Base-by-base conservation (phyloP, 768 basidiomycete species). In the Leccinellum rugosiceps region DNA sequence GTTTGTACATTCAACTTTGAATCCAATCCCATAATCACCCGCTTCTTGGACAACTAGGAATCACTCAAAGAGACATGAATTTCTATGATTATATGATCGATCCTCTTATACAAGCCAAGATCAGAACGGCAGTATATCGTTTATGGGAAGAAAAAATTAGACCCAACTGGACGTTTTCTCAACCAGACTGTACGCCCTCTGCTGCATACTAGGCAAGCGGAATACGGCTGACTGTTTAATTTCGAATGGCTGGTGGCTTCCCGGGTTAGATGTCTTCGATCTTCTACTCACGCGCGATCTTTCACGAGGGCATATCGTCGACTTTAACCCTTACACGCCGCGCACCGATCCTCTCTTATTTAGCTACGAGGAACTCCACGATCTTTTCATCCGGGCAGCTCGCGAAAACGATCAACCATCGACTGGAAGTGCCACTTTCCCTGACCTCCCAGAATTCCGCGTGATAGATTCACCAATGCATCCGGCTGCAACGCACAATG, bases 261-360 rank as follows among this genome's bases (percentile, higher is more conserved):
- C n/a, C n/a, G 25, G 17, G 4, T 17, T n/a, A 58, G 95, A 97
- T 67, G 76, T 82, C 9, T 87, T 98, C 64, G 95, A 98, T 69
- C 73, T 97, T 47, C 82, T 95, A 58, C 81, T 98, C 34, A 93
- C 92, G 3, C 86, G 92, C 28, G 86, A 94, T 69, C 78, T 92
- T 34, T 72, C 80, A 2, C 79, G 84, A 11, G 90, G 84, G 15
- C 89, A 94, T 72, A 78, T 98, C 63, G 69, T 98, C 66, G 96
- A 98, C 70, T 93, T 98, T 74, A 94, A 94, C 62, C 92, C 94
- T 0, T 97, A 88, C 65, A 82, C 87, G 11, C 82, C 85, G 4
- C 85, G 83, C 35, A 97, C 96, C n/a, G 94, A 98, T 64, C 71
- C 93, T 0, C 81, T 96, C 0, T 77, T 97, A 17, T 98, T 96